Evolutionary conservation across 129 eudicot genomes (phyloP), one percentile per base, ranked within the genome.

Genomic region (Rutidosis leptorrhynchoides): DNA sequence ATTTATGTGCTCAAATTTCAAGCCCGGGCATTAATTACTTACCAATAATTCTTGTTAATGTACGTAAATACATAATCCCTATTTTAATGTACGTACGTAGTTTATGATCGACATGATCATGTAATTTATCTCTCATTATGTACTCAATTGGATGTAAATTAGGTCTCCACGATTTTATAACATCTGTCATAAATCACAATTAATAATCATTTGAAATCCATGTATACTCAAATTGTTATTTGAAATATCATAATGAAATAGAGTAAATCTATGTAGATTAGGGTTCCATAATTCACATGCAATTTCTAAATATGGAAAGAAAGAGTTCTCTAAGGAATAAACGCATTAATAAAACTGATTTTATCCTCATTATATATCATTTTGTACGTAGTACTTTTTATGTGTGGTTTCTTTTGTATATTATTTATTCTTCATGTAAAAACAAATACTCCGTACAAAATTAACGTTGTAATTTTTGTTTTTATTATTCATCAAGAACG

Each of bases 261-360:
- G 46, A 10, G 46, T 12, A 67, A 32, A 67, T 54, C 29, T 52
- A 24, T 67, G 22, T 53, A 30, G 52, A 67, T 67, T 52, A 32
- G 72, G 61, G 46, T 25, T 43, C 69, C 49, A 32, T 15, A 21
- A 15, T 35, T 52, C 27, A 25, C 70, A 63, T 73, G 57, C 24
- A 73, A 22, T 30, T 65, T 63, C 77, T 63, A 73, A 62, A 52
- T 26, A 73, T 33, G 53, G 77, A 63, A 63, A 73, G 46, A 73
- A 51, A 33, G 77, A 73, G 71, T 73, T 70, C 77, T 64, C 71
- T 30, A 73, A 65, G 77, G 43, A 32, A 73, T 11, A 5, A 72
- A 53, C 65, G 26, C 57, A 53, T 72, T 56, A 35, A 27, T 10
- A 56, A 52, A 35, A 63, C 37, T 56, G 46, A 12, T 26, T n/a